Evolutionary conservation across 345 rosid genomes (phyloP).

Genomic region (Aquilaria sinensis): DNA sequence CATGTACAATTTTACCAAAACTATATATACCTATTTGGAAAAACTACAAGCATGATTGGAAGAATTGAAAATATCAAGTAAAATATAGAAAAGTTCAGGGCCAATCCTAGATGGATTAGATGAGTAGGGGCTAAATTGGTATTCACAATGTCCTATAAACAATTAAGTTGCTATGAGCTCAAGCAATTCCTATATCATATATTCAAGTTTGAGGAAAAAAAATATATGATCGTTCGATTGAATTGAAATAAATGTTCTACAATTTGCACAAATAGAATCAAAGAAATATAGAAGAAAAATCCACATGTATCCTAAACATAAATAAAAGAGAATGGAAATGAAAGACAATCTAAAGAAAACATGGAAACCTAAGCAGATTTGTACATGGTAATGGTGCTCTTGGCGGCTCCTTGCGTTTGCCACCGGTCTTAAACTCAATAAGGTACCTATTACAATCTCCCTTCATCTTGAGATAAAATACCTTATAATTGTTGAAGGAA

Average conservation of each 20-base stretch:
- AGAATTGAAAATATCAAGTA: conserved; percentile 88
- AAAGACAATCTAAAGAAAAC: not conserved
- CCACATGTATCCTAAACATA: not conserved
- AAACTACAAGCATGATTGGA: conserved; percentile 94
- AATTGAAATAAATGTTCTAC: not conserved
- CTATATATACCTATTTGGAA: conserved; percentile 63
- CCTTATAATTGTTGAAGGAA: conserved; percentile 70
- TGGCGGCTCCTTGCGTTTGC: conserved; percentile 86
- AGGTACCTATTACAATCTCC: conserved; percentile 86
- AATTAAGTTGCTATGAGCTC: not conserved
- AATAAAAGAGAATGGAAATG: not conserved
- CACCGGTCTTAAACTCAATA: conserved; percentile 78
- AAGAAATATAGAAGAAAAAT: not conserved
- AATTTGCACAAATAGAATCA: conserved; percentile 1
- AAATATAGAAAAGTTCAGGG: conserved; percentile 87
- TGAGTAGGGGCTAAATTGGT: conserved; percentile 85
- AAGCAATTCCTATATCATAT: not conserved
- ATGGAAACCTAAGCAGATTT: conserved; percentile 76
- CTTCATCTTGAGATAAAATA: conserved; percentile 88
- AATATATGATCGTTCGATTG: no score
- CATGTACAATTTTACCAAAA: not conserved
- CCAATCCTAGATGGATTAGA: conserved; percentile 86
- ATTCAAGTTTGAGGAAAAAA: not conserved
- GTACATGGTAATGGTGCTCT: conserved; percentile 77
- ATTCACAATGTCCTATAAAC: conserved; percentile 73